Base-by-base conservation (phyloP, 208 protist genomes). In the Trypanosoma theileri region DNA sequence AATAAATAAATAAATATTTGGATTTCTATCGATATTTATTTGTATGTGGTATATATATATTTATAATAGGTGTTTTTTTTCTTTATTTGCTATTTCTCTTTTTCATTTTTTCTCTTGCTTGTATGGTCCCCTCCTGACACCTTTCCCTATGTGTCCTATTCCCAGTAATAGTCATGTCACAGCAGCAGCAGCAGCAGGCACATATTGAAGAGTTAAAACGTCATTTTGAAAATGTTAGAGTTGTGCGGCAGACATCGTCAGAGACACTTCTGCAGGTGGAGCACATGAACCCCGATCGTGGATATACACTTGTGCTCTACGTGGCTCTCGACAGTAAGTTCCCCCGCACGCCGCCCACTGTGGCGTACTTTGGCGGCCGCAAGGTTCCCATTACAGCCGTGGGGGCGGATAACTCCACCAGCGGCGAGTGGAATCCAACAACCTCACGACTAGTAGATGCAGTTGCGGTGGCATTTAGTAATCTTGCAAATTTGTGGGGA, bases 381-480 rank as follows among this genome's bases (percentile, higher is more conserved):
- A 68, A 58, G 26, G 75, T 94, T 12, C 73, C 82, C 24, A 88
- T 92, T 45, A 77, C 6, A 8, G 28, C 28, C 6, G 6, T 35
- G 28, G 72, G 70, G 58, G 70, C 73, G 14, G 69, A 75, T 21
- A 71, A 77, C 61, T 55, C 65, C 35, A 31, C 53, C 12, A 59
- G 69, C 12, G 79, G 73, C 56, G 71, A 66, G 72, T 95, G 89
- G 89, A 76, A 85, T 46, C 72, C 80, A 16, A 66, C 44, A 55
- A 68, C 53, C n/a, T 86, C 84, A 17, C 73, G 71, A 11, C 73
- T 95, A 3, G 79, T 81, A 6, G 81, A 92, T 64, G 85, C 84
- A 1, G 83, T 93, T 41, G 80, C 65, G 35, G 89, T 92, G 50
- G 90, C 85, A 16, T 89, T 95, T 50, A 68, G 77, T 26, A 83